A percentile compares a stretch with the other conserved stretches of the same genome.
Evolutionary conservation across 345 rosid species (phyloP).

Genomic region (Eucalyptus regnans): DNA sequence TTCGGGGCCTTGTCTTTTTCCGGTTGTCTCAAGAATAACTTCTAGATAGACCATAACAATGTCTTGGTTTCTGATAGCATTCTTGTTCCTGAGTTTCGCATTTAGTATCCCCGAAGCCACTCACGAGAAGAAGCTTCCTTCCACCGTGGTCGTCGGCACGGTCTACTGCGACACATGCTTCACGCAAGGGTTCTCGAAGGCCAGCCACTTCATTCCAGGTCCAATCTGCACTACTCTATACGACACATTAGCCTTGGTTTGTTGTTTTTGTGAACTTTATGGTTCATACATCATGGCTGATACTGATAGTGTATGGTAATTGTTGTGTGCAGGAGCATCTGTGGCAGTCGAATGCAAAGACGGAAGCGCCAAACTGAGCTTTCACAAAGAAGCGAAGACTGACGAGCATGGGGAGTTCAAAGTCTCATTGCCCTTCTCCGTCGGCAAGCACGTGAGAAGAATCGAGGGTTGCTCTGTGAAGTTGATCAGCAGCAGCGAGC

Average conservation of each 20-base stretch:
- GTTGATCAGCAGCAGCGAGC: conserved; percentile 60
- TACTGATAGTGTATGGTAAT: neutral
- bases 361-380: conserved; percentile 25
- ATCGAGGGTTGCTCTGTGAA: conserved; percentile 66
- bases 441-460: conserved; percentile 50
- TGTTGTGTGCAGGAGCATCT: conserved; percentile 49
- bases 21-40: neutral
- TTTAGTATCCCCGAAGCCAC: conserved; percentile 8
- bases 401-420: conserved; percentile 57
- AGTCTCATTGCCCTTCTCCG: conserved; percentile 50
- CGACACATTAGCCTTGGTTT: neutral
- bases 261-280: neutral
- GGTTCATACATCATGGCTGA: neutral
- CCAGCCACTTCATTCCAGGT: conserved; percentile 80
- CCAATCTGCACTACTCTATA: neutral
- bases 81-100: conserved; percentile 10
- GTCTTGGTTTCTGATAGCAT: conserved; percentile 16
- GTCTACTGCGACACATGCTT: conserved; percentile 91
- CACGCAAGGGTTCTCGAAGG: conserved; percentile 33
- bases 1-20: neutral
- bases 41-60: neutral
- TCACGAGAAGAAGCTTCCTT: conserved; percentile 21
- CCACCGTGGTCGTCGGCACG: conserved; percentile 71
- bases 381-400: conserved; percentile 55
- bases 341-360: conserved; percentile 68